Base-by-base conservation (phyloP, 2,329 filamentous ascomycete species). In the Sporothrix pseudoabietina region DNA sequence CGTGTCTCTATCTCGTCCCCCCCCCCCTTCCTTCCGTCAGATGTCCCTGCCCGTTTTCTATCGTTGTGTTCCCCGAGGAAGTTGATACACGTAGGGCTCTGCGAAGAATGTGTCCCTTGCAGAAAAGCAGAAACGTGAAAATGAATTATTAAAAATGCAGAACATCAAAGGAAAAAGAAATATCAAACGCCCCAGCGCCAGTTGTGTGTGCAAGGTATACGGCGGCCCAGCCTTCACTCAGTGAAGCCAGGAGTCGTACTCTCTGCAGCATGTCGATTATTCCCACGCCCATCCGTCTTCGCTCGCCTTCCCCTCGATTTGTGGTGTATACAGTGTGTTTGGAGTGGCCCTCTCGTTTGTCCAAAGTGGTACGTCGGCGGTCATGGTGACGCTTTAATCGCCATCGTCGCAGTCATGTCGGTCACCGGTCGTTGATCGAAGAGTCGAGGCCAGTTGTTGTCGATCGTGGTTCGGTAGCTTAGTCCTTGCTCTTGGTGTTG, bases 401-500 rank as follows among this genome's bases (percentile, higher is more conserved):
- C 44, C n/a, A 47, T 47, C 61, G 9, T 65, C 1, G 1, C 26
- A 1, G 26, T 9, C 54, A 10, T 7, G 61, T 44, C 32, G 19
- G 41, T n/a, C 59, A 14, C 9, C 26, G 16, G 12, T 59, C n/a
- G n/a, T 26, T 4, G 39, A 26, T 30, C 8, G 22, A 26, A 4
- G 9, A 39, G 30, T 9, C 4, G 12, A 22, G 14, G 2, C 5
- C 14, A 4, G n/a, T 44, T 26, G 39, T 44, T 41, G 26, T 16
- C 0, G n/a, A 19, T 52, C 22, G 26, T 32, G 2, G 7, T 19
- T n/a, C 12, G 49, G 54, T 22, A 2, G 26, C 22, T 83, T 83
- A 89, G 76, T 87, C 89, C 83, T 87, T 90, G 85, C 87, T 90
- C 85, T 94, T 94, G 75, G 93, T 96, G 88, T 97, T 97, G 80